Conservation (phyloP, 2,329 filamentous ascomycete species). For the Apiospora marii region DNA sequence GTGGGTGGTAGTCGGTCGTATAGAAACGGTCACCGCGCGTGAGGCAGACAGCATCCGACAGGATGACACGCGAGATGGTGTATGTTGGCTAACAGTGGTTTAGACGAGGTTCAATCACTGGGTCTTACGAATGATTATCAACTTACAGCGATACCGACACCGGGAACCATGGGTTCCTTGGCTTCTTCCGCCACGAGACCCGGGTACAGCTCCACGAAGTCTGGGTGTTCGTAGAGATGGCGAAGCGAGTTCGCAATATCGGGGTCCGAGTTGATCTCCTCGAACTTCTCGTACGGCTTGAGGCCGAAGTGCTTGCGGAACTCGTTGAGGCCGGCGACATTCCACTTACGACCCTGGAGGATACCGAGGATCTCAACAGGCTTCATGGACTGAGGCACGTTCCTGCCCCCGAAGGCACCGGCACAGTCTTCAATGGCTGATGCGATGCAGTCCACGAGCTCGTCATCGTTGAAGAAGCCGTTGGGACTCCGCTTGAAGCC, state of each 20-base stretch:
- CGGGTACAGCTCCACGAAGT: slow-evolving; percentile 32
- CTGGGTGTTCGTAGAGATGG: slow-evolving; percentile 32
- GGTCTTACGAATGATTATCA: slow-evolving; percentile 50
- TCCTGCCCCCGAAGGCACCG: slow-evolving; percentile 27
- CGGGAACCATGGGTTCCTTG: slow-evolving; percentile 36
- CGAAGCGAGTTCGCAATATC: slow-evolving; percentile 27
- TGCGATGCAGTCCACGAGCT: slow-evolving; percentile 78
- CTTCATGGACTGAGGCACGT: slow-evolving; percentile 27
- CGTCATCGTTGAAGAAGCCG: slow-evolving; percentile 78
- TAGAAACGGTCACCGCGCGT: slow-evolving; percentile 72
- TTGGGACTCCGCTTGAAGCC: slow-evolving; percentile 69
- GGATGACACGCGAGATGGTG: slow-evolving; percentile 58
- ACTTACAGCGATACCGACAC: slow-evolving; percentile 53
- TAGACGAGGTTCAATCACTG: slow-evolving; percentile 51
- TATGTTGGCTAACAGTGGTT: slow-evolving; percentile 60
- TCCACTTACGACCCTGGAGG: slow-evolving; percentile 26
- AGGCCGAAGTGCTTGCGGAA: slow-evolving; percentile 27
- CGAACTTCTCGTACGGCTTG: slow-evolving; percentile 29
- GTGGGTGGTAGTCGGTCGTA: slow-evolving; percentile 65
- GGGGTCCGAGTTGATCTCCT: slow-evolving; percentile 29
- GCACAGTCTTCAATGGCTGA: slow-evolving; percentile 57
- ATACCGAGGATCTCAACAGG: slow-evolving; percentile 28
- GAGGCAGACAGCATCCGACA: slow-evolving; percentile 68
- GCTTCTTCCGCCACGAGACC: slow-evolving; percentile 32
- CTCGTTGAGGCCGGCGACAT: slow-evolving; percentile 23